These are phyloP conservation scores for Hypoxylon intermedium DNA, from an alignment of 495 filamentous ascomycete genomes.

Conservation along the genomic window DNA sequence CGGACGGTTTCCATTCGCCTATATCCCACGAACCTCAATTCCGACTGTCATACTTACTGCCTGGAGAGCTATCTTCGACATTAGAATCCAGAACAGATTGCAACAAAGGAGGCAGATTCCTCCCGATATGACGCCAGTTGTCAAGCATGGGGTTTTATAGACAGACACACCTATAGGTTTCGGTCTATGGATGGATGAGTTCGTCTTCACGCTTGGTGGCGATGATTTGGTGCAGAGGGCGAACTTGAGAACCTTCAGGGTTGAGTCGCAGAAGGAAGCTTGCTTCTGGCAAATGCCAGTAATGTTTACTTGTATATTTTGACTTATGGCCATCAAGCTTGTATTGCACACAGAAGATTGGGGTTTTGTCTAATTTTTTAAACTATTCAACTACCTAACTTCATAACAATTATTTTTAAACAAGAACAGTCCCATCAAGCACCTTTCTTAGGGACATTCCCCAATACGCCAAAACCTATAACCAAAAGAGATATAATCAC, in stretches of 20 bases:
- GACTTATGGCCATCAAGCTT: no score
- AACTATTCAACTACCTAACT: no score
- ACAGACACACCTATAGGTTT: constrained; percentile 43
- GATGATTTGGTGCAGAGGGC: constrained; percentile 14
- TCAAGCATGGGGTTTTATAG: constrained; percentile 44
- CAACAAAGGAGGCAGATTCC: constrained; percentile 30
- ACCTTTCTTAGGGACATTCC: no score
- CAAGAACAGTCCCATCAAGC: no score
- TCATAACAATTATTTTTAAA: no score
- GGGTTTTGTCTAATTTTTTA: no score
- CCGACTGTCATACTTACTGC: constrained; percentile 23
- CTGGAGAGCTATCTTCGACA: constrained; percentile 42
- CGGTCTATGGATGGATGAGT: constrained; percentile 42
- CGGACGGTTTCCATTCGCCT: constrained; percentile 31
- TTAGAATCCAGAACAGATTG: constrained; percentile 35
- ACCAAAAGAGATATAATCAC: no score
- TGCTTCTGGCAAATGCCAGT: no score
- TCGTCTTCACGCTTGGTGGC: constrained; percentile 22
- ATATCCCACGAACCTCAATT: constrained; percentile 42
- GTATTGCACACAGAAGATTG: no score
- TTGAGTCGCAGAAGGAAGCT: constrained; percentile 20
- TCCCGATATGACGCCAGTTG: constrained; percentile 41
- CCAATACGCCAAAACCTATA: no score
- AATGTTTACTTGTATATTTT: no score
- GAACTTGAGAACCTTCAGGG: constrained; percentile 21